phyloP scores from a whole-genome alignment of 257 asterid genomes.

The Cinchona pubescens region DNA sequence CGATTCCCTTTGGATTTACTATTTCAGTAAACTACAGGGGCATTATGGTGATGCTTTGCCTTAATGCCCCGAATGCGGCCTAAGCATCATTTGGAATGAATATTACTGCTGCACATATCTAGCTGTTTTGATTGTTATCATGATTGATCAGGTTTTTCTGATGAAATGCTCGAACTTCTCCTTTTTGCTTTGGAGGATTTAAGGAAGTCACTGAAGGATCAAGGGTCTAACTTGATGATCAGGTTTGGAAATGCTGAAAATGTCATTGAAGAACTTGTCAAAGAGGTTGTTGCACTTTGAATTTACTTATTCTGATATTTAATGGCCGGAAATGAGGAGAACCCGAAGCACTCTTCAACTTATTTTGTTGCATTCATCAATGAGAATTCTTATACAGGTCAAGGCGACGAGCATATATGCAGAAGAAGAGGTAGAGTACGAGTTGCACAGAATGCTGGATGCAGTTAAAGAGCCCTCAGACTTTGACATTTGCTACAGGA shows the following conservation, averaged over 20 bases:
- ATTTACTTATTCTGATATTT: conserved; percentile 29
- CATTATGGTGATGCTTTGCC: too few relatives aligned
- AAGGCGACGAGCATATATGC: conserved; percentile 57
- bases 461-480: conserved; percentile 45
- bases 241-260: conserved; percentile 70
- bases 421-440: conserved; percentile 89
- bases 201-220: conserved; percentile 57
- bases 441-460: conserved; percentile 48
- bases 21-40: too few relatives aligned
- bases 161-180: conserved; percentile 74
- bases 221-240: conserved; percentile 81
- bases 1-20: too few relatives aligned
- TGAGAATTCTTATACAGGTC: conserved; percentile 60
- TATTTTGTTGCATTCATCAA: conserved; percentile 40
- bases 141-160: conserved; percentile 57
- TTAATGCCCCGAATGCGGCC: too few relatives aligned
- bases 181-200: conserved; percentile 75
- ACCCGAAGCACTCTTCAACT: conserved; percentile 28
- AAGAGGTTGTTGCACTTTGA: conserved; percentile 56
- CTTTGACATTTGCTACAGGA: conserved; percentile 32
- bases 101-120: too few relatives aligned
- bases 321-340: conserved; percentile 28
- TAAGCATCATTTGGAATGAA: too few relatives aligned
- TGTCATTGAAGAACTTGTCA: conserved; percentile 50
- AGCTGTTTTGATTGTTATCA: background rate